These are phyloP conservation scores for Plantago ovata DNA, from an alignment of 257 asterid genomes.

Conservation along the genomic window DNA sequence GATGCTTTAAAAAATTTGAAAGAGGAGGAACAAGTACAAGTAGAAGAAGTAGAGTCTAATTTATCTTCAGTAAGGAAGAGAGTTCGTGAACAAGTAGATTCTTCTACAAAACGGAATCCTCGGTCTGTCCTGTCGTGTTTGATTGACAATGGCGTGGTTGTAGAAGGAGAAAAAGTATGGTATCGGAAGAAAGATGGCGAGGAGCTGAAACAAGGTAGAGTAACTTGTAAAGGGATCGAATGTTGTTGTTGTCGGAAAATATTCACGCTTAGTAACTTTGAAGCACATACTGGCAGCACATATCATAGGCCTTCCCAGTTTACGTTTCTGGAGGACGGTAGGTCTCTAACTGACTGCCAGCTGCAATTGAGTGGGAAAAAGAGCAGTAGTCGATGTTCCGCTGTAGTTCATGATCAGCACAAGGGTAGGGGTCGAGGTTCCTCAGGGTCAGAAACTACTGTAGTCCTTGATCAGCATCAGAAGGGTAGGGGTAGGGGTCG, in stretches of 20 bases:
- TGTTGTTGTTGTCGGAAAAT: conserved; percentile 64
- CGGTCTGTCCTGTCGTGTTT: conserved; percentile 69
- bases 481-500: too few species aligned
- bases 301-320: conserved; percentile 53
- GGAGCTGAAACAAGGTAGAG: conserved; percentile 51
- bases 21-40: conserved; percentile 21
- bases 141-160: conserved; percentile 63
- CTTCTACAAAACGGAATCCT: conserved; percentile 52
- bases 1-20: too few species aligned
- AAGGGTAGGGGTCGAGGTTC: too few species aligned
- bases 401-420: too few species aligned
- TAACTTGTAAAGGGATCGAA: conserved; percentile 82
- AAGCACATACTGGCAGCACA: conserved; percentile 70
- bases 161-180: conserved; percentile 61
- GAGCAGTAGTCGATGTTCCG: too few species aligned
- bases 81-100: conserved; percentile 31
- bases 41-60: too few species aligned
- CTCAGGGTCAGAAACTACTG: too few species aligned
- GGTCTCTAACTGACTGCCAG: conserved; percentile 73
- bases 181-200: conserved; percentile 40
- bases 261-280: conserved; percentile 59
- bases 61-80: conserved; percentile 46
- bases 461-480: too few species aligned
- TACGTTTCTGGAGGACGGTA: conserved; percentile 70
- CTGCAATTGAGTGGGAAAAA: conserved; percentile 35